These are phyloP conservation scores for Erodium trifolium DNA, from an alignment of 441 rosid genomes.

Conservation along the genomic window DNA sequence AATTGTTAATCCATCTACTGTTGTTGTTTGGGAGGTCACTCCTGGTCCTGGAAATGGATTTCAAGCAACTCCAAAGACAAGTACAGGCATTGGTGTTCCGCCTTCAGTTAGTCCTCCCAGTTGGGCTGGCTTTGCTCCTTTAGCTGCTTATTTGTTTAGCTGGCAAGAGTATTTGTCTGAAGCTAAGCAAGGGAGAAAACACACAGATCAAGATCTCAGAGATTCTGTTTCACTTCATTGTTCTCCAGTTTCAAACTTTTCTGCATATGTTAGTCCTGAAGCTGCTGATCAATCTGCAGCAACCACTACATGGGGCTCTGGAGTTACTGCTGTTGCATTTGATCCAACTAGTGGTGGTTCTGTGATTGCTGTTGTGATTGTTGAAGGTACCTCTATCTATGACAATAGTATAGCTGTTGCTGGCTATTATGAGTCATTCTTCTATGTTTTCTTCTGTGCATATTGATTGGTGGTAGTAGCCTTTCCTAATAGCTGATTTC, in stretches of 20 bases:
- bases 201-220: constrained; percentile 54
- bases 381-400: constrained; percentile 60
- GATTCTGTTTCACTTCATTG: constrained; percentile 75
- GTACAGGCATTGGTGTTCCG: constrained; percentile 57
- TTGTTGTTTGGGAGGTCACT: constrained; percentile 99
- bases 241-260: constrained; percentile 97
- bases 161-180: constrained; percentile 95
- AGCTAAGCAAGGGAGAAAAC: constrained; percentile 66
- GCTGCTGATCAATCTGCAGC: constrained; percentile 97
- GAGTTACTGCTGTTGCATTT: constrained; percentile 98
- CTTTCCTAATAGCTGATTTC: too few species aligned
- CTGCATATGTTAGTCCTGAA: constrained; percentile 98
- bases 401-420: constrained; percentile 17
- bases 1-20: constrained; percentile 95
- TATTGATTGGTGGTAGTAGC: neutral
- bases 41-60: constrained; percentile 95
- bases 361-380: constrained; percentile 95
- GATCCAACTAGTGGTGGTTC: constrained; percentile 99
- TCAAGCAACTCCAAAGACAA: constrained; percentile 64
- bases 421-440: neutral
- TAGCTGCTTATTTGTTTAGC: constrained; percentile 91
- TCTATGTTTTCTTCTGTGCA: neutral
- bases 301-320: constrained; percentile 99
- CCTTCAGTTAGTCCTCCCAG: constrained; percentile 84
- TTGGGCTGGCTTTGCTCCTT: constrained; percentile 96